These are phyloP conservation scores for Hygrocybe coccinea DNA, from an alignment of 768 basidiomycete genomes.

Conservation along the genomic window DNA sequence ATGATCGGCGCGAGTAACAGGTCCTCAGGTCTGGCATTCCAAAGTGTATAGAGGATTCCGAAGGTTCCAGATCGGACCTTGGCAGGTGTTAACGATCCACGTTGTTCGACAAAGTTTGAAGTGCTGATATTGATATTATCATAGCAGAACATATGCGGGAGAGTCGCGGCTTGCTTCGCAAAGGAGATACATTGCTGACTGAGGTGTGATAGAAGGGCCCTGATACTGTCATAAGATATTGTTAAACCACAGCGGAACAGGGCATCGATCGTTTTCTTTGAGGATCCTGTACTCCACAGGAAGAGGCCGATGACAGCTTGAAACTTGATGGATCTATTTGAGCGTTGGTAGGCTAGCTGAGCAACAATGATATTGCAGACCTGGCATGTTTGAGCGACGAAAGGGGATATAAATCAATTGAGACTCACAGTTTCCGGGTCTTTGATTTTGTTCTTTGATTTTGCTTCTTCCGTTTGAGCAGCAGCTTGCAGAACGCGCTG, in stretches of 20 bases:
- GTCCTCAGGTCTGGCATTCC: conserved; percentile 10
- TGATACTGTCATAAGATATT: conserved; percentile 11
- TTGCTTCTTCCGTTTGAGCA: too few species aligned
- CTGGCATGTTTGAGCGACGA: not conserved
- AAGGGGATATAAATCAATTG: too few species aligned
- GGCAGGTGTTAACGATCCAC: conserved; percentile 11
- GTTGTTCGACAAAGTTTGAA: conserved; percentile 32
- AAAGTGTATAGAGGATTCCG: conserved; percentile 25
- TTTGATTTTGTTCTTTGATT: too few species aligned
- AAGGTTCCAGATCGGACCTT: conserved; percentile 37
- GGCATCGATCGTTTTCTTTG: not conserved
- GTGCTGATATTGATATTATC: conserved; percentile 27
- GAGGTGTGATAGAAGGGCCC: conserved; percentile 2
- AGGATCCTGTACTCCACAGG: not conserved
- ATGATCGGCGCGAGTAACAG: conserved; percentile 23
- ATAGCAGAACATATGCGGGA: conserved; percentile 5
- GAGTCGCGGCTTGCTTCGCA: not conserved
- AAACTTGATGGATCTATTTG: not conserved
- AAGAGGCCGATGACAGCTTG: not conserved
- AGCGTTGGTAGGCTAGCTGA: not conserved
- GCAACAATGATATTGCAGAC: not conserved
- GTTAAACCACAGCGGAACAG: conserved; percentile 4
- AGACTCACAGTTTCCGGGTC: too few species aligned
- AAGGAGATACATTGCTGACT: not conserved
- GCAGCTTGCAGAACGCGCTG: too few species aligned